Conservation (phyloP, 2,329 filamentous ascomycete species). For the Coccinonectria pachysandricola region DNA sequence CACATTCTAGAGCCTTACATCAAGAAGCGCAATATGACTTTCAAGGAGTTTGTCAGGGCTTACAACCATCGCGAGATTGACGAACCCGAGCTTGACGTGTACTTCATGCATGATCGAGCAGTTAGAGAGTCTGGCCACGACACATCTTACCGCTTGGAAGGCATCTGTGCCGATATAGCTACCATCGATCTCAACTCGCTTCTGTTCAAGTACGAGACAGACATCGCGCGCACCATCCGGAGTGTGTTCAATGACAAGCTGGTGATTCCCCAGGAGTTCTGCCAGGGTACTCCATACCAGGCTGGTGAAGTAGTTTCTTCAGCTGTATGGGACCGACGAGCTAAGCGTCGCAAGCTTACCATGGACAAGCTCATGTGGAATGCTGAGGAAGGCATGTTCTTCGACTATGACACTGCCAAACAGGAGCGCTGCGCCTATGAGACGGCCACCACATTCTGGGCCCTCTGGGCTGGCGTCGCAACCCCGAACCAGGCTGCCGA, state of each 20-base stretch:
- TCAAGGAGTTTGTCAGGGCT: constrained; percentile 74
- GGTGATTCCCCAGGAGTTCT: constrained; percentile 73
- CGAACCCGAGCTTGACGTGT: constrained; percentile 86
- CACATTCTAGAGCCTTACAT: constrained; percentile 76
- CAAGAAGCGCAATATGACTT: constrained; percentile 71
- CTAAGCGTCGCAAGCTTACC: constrained; percentile 68
- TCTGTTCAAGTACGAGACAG: constrained; percentile 92
- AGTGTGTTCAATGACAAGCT: constrained; percentile 75
- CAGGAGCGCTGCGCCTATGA: constrained; percentile 78
- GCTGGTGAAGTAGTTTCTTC: constrained; percentile 70
- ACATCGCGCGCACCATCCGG: constrained; percentile 81
- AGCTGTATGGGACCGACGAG: constrained; percentile 80
- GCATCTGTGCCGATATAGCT: constrained; percentile 75
- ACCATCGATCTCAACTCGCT: constrained; percentile 93
- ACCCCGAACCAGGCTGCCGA: constrained; percentile 76
- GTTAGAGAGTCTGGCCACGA: constrained; percentile 96
- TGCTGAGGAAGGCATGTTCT: constrained; percentile 87
- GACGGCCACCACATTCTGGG: constrained; percentile 90
- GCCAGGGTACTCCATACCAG: constrained; percentile 50
- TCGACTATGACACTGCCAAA: constrained; percentile 86
- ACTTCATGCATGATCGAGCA: constrained; percentile 91
- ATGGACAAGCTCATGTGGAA: constrained; percentile 96
- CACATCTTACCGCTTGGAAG: constrained; percentile 87
- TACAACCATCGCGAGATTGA: constrained; percentile 71
- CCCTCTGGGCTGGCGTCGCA: constrained; percentile 88